phyloP scores from a whole-genome alignment of 192 early-diverging fungal species.

The Linnemannia exigua region DNA sequence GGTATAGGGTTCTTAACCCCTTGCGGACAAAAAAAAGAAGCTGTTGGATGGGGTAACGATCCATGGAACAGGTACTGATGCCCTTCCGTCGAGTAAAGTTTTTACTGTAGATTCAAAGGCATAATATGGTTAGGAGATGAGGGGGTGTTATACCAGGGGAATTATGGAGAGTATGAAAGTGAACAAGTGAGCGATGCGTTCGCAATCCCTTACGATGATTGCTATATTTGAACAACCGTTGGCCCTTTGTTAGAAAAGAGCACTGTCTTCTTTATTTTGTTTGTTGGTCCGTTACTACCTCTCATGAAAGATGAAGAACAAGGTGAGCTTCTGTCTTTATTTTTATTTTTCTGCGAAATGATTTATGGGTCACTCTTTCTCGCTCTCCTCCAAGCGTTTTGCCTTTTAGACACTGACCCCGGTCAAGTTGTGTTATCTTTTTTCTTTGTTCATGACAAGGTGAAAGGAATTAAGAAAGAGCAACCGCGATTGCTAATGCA shows the following conservation, averaged over 20 bases:
- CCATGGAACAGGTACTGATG: not conserved
- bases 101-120: not conserved
- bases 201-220: not conserved
- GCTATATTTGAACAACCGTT: not conserved
- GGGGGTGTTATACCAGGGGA: not conserved
- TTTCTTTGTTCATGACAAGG: not conserved
- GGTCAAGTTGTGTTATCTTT: not conserved
- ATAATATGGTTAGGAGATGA: not conserved
- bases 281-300: not conserved
- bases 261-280: not conserved
- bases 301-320: not conserved
- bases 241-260: not conserved
- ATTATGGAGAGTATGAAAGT: not conserved
- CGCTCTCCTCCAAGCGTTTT: not conserved
- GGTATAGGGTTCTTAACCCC: not conserved
- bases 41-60: not conserved
- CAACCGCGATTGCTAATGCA: not conserved
- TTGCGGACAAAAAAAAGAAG: not conserved
- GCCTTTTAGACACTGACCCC: not conserved
- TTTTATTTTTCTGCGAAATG: not conserved
- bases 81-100: not conserved
- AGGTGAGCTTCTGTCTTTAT: not conserved
- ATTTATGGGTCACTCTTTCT: not conserved
- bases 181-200: slow-evolving; percentile 1
- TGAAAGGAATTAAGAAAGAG: not conserved